Percentiles rank a stretch among this genome's conserved stretches.
phyloP scores from a whole-genome alignment of 73 alveolate species.

The Paramecium primaurelia region DNA sequence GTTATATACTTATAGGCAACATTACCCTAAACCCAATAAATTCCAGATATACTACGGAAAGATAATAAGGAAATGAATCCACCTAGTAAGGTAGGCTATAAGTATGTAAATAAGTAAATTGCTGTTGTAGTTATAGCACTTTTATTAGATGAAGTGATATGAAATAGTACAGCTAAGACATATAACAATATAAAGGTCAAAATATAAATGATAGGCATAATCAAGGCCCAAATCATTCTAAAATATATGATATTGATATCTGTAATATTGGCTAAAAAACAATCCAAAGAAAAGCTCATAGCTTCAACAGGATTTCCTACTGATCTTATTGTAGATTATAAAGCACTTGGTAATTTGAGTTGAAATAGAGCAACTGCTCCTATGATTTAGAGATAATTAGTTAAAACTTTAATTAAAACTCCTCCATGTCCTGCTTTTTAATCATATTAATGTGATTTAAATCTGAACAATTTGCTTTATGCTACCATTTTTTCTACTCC shows the following conservation, averaged over 20 bases:
- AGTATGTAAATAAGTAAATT: background rate
- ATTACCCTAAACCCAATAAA: conserved; percentile 7
- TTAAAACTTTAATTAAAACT: background rate
- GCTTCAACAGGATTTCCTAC: conserved; percentile 36
- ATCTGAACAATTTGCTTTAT: background rate
- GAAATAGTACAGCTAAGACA: background rate
- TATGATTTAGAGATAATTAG: background rate
- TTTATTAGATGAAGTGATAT: background rate
- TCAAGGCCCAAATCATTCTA: background rate
- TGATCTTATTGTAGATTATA: background rate
- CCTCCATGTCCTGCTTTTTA: background rate
- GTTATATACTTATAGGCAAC: background rate
- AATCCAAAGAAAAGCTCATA: conserved; percentile 19
- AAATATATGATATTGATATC: background rate
- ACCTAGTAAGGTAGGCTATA: background rate
- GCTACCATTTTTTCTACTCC: background rate
- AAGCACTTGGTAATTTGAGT: background rate
- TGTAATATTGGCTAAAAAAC: background rate
- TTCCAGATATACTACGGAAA: background rate
- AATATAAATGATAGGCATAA: background rate
- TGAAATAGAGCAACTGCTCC: background rate
- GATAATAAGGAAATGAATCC: background rate
- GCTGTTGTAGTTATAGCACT: background rate
- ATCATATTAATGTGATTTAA: background rate
- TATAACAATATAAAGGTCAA: background rate